These are phyloP conservation scores for Candida silvicultrix DNA, from an alignment of 805 yeast species.

Conservation along the genomic window DNA sequence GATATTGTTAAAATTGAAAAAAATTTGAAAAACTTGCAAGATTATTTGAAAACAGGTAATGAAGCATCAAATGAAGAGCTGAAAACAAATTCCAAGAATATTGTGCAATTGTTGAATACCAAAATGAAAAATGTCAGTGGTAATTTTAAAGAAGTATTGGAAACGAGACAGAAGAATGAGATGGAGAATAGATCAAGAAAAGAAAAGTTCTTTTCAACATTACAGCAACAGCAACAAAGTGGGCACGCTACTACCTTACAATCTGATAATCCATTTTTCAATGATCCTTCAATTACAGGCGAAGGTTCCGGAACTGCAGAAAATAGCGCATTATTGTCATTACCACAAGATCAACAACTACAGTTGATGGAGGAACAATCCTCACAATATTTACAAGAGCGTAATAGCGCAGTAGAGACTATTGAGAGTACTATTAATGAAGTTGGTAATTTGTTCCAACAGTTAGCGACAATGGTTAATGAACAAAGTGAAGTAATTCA, in stretches of 20 bases:
- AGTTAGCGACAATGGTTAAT: conserved; percentile 93
- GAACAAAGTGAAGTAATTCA: conserved; percentile 97
- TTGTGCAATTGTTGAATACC: conserved; percentile 79
- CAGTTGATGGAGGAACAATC: conserved; percentile 82
- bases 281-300: conserved; percentile 15
- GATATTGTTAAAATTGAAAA: conserved; percentile 79
- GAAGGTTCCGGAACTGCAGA: conserved; percentile 8
- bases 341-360: conserved; percentile 85
- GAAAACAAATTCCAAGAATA: conserved; percentile 79
- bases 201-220: conserved; percentile 66
- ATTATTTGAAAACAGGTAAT: conserved; percentile 35
- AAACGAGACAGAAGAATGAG: conserved; percentile 79
- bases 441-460: conserved; percentile 91
- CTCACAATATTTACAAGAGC: conserved; percentile 66
- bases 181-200: conserved; percentile 74
- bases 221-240: conserved; percentile 24
- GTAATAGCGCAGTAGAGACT: conserved; percentile 89
- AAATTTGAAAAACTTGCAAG: conserved; percentile 55
- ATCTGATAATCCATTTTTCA: conserved; percentile 32
- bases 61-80: conserved; percentile 39
- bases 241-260: conserved; percentile 17
- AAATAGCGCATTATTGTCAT: conserved; percentile 39
- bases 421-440: conserved; percentile 96
- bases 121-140: conserved; percentile 90
- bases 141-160: conserved; percentile 85